Base-by-base conservation (phyloP, 306 rosid species). In the Cotoneaster glaucophyllus region DNA sequence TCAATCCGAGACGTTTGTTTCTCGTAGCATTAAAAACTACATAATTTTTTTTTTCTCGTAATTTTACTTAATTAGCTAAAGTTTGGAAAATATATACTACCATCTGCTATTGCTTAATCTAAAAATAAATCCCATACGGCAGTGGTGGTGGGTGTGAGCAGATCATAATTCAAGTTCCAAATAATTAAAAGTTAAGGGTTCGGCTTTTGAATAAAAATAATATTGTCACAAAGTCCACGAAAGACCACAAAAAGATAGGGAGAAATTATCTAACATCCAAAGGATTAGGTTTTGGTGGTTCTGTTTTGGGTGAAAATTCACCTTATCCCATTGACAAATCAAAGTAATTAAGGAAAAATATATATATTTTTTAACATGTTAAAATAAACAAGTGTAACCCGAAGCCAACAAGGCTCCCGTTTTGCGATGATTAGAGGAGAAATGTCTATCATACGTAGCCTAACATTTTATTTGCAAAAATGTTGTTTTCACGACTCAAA, bases 281-380 rank as follows among this genome's bases (percentile, higher is more conserved):
- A 73, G 79, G 58, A 65, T 67, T 73, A 67, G 82, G 73, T 74
- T 53, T 31, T 67, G 67, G 28, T 78, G 11, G 63, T 52, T 78
- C 39, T 24, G 18, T 61, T 62, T 56, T 81, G 64, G 80, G 56
- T 31, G 74, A 53, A 63, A 64, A 53, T 74, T 64, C 29, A 78
- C 77, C 78, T 65, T 67, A 31, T 67, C 87, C 57, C 19, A 28
- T 64, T 71, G 81, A 77, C 76, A 13, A 61, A 26, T 3, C 4
- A 61, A 24, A 17, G 34, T 1, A 61, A 1, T 14, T 5, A 26
- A 26, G 66, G 21, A 61, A 26, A 34, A 26, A 26, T 5, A 61
- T 6, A 48, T 0, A 17, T 17, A 48, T 26, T n/a, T n/a, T 3
- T 10, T 57, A 57, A 25, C 53, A 37, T 37, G 7, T 37, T 37